These are phyloP conservation scores for Malus sieversii DNA, from an alignment of 306 rosid genomes.

Conservation along the genomic window DNA sequence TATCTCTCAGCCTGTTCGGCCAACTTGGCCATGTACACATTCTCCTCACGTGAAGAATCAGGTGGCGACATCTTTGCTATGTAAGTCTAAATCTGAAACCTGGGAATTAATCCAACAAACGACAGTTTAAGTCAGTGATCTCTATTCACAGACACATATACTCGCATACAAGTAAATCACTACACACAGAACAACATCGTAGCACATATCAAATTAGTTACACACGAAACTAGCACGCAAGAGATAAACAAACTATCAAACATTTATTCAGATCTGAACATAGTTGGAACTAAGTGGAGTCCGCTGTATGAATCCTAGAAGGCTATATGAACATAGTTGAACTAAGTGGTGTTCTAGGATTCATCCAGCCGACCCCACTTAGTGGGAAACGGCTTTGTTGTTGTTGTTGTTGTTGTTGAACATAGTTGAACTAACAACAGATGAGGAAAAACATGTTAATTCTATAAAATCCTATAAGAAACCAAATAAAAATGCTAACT, in stretches of 20 bases:
- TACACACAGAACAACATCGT: background rate
- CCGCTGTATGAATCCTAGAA: too few species aligned
- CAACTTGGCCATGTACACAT: slow-evolving; percentile 86
- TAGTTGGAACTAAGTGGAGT: background rate
- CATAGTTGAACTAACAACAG: background rate
- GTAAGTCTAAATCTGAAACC: slow-evolving; percentile 1
- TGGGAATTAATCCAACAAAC: background rate
- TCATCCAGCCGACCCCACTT: too few species aligned
- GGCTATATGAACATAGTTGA: too few species aligned
- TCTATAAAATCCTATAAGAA: background rate
- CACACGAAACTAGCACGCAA: background rate
- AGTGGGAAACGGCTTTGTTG: too few species aligned
- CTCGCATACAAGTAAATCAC: background rate
- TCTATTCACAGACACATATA: background rate
- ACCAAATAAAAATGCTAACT: background rate
- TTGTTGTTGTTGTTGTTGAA: background rate
- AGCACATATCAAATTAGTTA: background rate
- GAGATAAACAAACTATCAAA: background rate
- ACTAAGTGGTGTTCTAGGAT: too few species aligned
- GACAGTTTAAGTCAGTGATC: background rate
- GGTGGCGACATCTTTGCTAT: slow-evolving; percentile 34
- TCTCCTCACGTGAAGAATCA: slow-evolving; percentile 72
- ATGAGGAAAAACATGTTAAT: background rate
- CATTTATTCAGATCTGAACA: background rate
- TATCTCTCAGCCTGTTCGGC: slow-evolving; percentile 91